Evolutionary conservation across 2,329 filamentous ascomycete species (phyloP), one percentile per base, ranked within the genome.

Genomic region (Colletotrichum gigasporum): DNA sequence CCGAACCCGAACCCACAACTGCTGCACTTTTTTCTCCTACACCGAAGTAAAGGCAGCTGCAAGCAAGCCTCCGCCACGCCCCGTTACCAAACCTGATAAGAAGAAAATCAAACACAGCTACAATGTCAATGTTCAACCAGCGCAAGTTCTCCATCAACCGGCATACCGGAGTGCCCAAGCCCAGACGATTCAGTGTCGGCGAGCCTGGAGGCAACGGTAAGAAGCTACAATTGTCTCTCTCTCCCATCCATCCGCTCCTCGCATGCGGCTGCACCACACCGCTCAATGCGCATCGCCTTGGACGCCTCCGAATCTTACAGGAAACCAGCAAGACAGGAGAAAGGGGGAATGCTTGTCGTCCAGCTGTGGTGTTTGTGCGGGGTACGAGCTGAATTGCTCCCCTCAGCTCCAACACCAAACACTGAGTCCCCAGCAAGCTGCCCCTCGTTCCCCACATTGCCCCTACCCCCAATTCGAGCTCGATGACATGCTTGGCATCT

Each of bases 111-210:
- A 45, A 14, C 11, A 34, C 8, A 12, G 18, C 35, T 34, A 37
- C 10, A 26, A 30, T 22, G 26, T 16, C 72, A 79, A 84, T 85
- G 79, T 86, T 86, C 71, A 77, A 79, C 73, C 83, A 82, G 64
- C 85, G 87, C 78, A 88, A 89, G 74, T 90, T 90, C 76, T 89
- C 86, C 67, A 89, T 90, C 78, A 89, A 90, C 78, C 83, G 87
- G 72, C 86, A 88, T 73, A 89, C 87, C 54, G 87, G 87, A 70
- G 83, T 84, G 39, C 87, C 87, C 64, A 83, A 87, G 72, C 79
- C 81, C 39, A 81, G 87, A 67, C 83, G 87, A 69, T 89, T 88
- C 72, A 89, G 86, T 70, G 80, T 84, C 50, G 82, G 81, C 65
- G 86, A 89, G 70, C 82, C 85, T n/a, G 34, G 44, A 20, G 62